Conservation (phyloP, 2,329 filamentous ascomycete species). For the Septoria linicola region DNA sequence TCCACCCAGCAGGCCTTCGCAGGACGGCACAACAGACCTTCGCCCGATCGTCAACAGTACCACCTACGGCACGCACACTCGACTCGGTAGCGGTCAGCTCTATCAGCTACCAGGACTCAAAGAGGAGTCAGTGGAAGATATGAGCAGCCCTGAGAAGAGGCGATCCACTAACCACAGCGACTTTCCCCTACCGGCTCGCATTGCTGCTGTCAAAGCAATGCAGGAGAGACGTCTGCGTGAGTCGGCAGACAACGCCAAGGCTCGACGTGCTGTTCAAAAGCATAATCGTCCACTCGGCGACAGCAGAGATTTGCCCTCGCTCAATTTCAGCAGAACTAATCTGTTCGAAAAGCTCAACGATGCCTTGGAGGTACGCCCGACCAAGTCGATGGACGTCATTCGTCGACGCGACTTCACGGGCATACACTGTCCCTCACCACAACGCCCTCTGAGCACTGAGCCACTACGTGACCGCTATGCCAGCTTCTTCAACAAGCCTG, state of each 20-base stretch:
- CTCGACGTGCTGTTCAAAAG: slow-evolving; percentile 32
- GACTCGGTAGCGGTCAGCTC: slow-evolving; percentile 39
- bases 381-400: slow-evolving; percentile 41
- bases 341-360: slow-evolving; percentile 48
- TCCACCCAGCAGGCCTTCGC: slow-evolving; percentile 23
- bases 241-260: slow-evolving; percentile 34
- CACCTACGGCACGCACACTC: slow-evolving; percentile 26
- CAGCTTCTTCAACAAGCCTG: slow-evolving; percentile 48
- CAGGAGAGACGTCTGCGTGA: slow-evolving; percentile 37
- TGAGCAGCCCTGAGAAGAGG: slow-evolving; percentile 39
- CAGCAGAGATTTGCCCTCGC: slow-evolving; percentile 45
- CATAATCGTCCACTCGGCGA: slow-evolving; percentile 38
- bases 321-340: slow-evolving; percentile 51
- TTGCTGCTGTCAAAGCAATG: slow-evolving; percentile 40
- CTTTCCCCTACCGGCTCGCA: slow-evolving; percentile 36
- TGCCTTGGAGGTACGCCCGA: slow-evolving; percentile 42
- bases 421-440: slow-evolving; percentile 36
- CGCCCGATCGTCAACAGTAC: slow-evolving; percentile 23
- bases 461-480: slow-evolving; percentile 46
- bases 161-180: slow-evolving; percentile 26
- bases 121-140: slow-evolving; percentile 51
- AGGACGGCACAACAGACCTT: slow-evolving; percentile 32
- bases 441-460: slow-evolving; percentile 41
- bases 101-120: slow-evolving; percentile 43
- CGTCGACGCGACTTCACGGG: slow-evolving; percentile 35